phyloP scores from a whole-genome alignment of 2,329 filamentous ascomycete species.

The Hypoxylon sp. region DNA sequence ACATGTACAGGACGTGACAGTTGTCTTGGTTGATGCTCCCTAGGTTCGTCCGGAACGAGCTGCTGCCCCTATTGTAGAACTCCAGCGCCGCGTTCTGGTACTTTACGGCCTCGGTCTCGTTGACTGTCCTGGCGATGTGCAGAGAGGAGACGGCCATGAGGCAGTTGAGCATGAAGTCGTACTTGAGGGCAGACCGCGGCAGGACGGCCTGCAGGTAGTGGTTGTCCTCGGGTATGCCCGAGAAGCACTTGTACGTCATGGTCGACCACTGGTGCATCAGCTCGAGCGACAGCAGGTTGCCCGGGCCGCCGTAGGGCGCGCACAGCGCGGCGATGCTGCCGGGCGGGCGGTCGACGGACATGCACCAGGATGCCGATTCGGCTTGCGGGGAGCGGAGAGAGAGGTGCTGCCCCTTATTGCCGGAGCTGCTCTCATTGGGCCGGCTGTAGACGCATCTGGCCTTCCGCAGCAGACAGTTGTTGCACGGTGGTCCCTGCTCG shows the following conservation, averaged over 20 bases:
- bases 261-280: conserved; percentile 61
- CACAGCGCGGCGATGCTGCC: conserved; percentile 24
- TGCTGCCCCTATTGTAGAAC: conserved; percentile 46
- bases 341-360: conserved; percentile 21
- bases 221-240: conserved; percentile 49
- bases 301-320: conserved; percentile 27
- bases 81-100: conserved; percentile 47
- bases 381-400: conserved; percentile 11
- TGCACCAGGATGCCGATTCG: neutral
- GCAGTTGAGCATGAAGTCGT: conserved; percentile 51
- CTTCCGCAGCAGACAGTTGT: conserved; percentile 42
- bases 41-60: conserved; percentile 44
- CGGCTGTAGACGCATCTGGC: conserved; percentile 42
- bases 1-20: conserved; percentile 44
- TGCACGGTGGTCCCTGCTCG: conserved; percentile 42
- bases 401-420: conserved; percentile 6
- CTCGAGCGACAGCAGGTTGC: conserved; percentile 53
- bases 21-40: conserved; percentile 42
- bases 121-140: conserved; percentile 42
- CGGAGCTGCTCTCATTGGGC: conserved; percentile 18
- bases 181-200: conserved; percentile 48
- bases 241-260: conserved; percentile 51
- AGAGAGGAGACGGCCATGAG: conserved; percentile 48
- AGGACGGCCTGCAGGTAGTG: conserved; percentile 47
- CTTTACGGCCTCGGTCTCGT: conserved; percentile 28